A percentile compares a stretch with the other conserved stretches of the same genome.
These are phyloP conservation scores for Phallus indusiatus DNA, from an alignment of 768 basidiomycete species.

Conservation along the genomic window DNA sequence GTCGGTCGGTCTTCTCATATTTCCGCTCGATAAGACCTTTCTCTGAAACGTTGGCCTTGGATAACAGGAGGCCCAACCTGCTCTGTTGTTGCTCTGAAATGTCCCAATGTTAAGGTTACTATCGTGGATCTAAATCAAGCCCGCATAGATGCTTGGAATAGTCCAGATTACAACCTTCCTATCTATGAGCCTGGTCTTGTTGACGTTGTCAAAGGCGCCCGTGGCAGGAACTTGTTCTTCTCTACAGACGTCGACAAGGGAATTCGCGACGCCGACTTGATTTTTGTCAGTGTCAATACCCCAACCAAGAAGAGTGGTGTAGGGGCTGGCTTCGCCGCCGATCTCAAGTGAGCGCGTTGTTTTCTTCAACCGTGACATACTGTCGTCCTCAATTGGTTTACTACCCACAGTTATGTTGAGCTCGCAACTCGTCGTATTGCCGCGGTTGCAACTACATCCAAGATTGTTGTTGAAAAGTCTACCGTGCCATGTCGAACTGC, in stretches of 20 bases:
- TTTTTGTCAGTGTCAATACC: slow-evolving; percentile 98
- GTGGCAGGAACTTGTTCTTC: slow-evolving; percentile 96
- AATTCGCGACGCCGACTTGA: slow-evolving; percentile 91
- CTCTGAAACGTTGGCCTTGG: slow-evolving; percentile 11
- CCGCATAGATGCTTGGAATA: slow-evolving; percentile 97
- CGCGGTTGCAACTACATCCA: slow-evolving; percentile 76
- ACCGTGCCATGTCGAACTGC: slow-evolving; percentile 98
- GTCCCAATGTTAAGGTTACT: slow-evolving; percentile 87
- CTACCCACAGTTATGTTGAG: slow-evolving; percentile 75
- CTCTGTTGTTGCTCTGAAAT: slow-evolving; percentile 89
- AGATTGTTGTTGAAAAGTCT: slow-evolving; percentile 99
- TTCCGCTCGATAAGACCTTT: background rate
- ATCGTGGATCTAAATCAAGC: slow-evolving; percentile 96
- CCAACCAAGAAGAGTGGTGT: slow-evolving; percentile 98
- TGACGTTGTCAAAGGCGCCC: slow-evolving; percentile 77
- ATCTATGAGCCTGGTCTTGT: slow-evolving; percentile 98
- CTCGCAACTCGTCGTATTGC: slow-evolving; percentile 95
- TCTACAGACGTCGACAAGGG: slow-evolving; percentile 89
- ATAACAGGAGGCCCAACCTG: slow-evolving; percentile 83
- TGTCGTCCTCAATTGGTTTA: background rate
- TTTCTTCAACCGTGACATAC: background rate
- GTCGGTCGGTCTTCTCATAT: slow-evolving; percentile 52
- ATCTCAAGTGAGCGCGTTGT: slow-evolving; percentile 78
- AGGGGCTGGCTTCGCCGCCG: slow-evolving; percentile 95
- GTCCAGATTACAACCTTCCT: slow-evolving; percentile 70